These are phyloP conservation scores for Paramecium biaurelia DNA, from an alignment of 73 alveolate genomes.

Conservation along the genomic window DNA sequence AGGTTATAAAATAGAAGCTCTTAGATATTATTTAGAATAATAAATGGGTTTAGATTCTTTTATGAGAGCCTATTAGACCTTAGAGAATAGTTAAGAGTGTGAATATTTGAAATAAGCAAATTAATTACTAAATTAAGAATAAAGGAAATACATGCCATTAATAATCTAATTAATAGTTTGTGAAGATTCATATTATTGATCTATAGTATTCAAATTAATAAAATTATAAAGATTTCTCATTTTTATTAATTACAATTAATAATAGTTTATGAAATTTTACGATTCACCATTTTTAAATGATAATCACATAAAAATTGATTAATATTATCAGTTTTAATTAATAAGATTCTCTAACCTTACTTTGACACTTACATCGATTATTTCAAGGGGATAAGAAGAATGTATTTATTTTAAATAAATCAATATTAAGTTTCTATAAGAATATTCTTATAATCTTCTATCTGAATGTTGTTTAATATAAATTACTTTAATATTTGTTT, in stretches of 20 bases:
- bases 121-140: conserved; percentile 70
- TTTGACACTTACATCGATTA: neutral
- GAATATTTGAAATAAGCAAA: conserved; percentile 66
- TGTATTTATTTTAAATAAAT: neutral
- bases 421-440: neutral
- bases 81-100: neutral
- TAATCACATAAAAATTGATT: neutral
- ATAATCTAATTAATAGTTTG: conserved; percentile 89
- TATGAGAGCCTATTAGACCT: conserved; percentile 72
- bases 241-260: neutral
- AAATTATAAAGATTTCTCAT: neutral
- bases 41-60: conserved; percentile 74
- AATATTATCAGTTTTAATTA: neutral
- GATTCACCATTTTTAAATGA: neutral
- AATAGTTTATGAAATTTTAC: neutral
- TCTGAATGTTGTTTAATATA: neutral
- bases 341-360: neutral
- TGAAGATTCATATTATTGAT: conserved; percentile 86
- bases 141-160: conserved; percentile 71
- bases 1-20: conserved; percentile 81
- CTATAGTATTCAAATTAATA: neutral
- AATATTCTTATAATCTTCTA: neutral
- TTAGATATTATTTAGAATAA: conserved; percentile 80
- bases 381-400: neutral
- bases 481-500: neutral